Evolutionary conservation across 352 stramenopile genomes (phyloP).

Genomic region (Phytopythium litorale): DNA sequence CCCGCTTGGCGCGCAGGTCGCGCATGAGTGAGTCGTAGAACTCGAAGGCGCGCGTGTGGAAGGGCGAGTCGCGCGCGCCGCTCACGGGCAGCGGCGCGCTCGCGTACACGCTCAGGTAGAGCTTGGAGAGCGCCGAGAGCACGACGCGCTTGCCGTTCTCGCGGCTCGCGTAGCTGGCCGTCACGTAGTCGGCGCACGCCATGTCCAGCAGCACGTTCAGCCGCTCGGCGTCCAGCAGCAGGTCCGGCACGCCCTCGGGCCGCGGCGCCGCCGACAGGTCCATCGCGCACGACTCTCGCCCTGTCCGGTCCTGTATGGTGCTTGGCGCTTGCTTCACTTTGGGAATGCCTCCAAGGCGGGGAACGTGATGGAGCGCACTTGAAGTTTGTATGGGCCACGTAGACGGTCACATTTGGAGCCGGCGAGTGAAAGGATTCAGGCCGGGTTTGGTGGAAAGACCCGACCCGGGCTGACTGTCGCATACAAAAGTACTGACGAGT

Average conservation of each 20-base stretch:
- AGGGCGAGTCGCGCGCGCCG: conserved; percentile 24
- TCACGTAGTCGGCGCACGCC: conserved; percentile 85
- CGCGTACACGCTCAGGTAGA: conserved; percentile 70
- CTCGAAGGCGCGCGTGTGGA: conserved; percentile 36
- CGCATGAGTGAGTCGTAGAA: conserved; percentile 65
- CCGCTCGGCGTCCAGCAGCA: conserved; percentile 69
- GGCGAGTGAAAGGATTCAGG: not conserved
- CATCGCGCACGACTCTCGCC: not conserved
- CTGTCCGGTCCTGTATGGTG: too few relatives aligned
- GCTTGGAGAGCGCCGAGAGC: conserved; percentile 74
- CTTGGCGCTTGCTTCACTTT: not conserved
- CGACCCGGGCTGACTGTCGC: not conserved
- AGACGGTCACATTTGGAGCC: not conserved
- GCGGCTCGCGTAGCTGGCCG: conserved; percentile 76
- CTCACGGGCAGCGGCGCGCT: conserved; percentile 16
- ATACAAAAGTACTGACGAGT: not conserved
- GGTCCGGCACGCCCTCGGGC: conserved; percentile 35
- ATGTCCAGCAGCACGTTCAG: conserved; percentile 85
- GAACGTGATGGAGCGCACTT: not conserved
- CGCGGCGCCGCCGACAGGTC: conserved; percentile 1
- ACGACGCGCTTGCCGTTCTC: conserved; percentile 82
- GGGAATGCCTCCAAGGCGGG: too few relatives aligned
- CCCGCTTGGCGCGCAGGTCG: conserved; percentile 35
- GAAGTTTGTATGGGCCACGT: not conserved
- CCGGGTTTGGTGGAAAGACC: not conserved